Base-by-base conservation (phyloP, 805 yeast genomes). In the Wickerhamiella sorbophila region DNA sequence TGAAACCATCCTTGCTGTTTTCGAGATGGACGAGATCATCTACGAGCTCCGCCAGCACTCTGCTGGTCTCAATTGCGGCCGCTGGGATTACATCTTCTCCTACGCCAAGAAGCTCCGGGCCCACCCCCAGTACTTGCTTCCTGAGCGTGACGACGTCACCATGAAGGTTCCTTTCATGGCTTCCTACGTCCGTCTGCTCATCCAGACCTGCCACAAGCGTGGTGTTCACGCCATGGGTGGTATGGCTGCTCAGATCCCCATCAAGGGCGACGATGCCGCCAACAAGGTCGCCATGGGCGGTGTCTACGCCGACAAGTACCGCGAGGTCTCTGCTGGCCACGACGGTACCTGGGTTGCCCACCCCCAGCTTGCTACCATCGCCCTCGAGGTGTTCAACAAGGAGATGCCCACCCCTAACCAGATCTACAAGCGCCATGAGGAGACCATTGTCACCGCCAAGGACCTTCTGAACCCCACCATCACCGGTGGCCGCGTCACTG, bases 281-380 rank as follows among this genome's bases (percentile, higher is more conserved):
- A 77, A 77, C 66, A 65, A 64, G 58, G 64, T 64, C 40, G 82
- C 82, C 40, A 71, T 77, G 75, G 77, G 72, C 52, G 76, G 75
- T 48, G 84, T 77, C 43, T 70, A 73, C 52, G 71, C 67, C 55
- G 84, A 77, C 63, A 77, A 77, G 67, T 67, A 74, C 54, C 67
- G 83, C 44, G 84, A 77, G 61, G 84, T 68, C 35, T 53, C 61
- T 38, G 76, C 78, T 33, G 84, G 84, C 36, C 79, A 79, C 59
- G 84, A 77, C 60, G 80, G 83, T 27, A 75, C 82, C 53, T 77
- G 84, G 84, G 79, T 77, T 50, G 84, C 84, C 36, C 84, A 77
- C 61, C 84, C 84, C 16, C 79, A 76, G 27, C 69, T 77, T 56
- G 84, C 78, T 21, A 67, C 70, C 19, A 71, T 75, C 51, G 82